Evolutionary conservation across 257 asterid genomes (phyloP).

Genomic region (Solanum medicagineum): DNA sequence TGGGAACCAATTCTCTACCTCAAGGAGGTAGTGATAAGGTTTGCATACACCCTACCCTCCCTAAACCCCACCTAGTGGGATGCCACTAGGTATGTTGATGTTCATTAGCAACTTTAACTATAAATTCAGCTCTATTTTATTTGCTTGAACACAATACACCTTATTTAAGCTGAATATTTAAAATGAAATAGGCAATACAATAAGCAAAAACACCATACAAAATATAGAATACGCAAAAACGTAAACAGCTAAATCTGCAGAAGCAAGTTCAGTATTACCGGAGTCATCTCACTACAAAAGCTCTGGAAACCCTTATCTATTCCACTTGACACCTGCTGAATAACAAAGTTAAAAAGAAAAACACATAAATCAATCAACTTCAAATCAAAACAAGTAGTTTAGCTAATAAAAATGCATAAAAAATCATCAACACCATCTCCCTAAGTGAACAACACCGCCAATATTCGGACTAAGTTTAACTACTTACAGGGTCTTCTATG

Average conservation of each 20-base stretch:
- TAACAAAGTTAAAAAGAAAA: neutral
- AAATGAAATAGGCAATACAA: neutral
- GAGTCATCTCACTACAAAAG: conserved; percentile 52
- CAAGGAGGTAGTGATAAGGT: too few relatives aligned
- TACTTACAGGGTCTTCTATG: conserved; percentile 26
- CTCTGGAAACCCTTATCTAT: conserved; percentile 36
- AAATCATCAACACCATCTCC: neutral
- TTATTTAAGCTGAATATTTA: neutral
- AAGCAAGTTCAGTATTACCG: conserved; percentile 21
- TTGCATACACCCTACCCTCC: too few relatives aligned
- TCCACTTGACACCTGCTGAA: conserved; percentile 32
- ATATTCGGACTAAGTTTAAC: neutral
- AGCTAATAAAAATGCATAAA: neutral
- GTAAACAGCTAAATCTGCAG: neutral
- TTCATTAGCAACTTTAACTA: neutral
- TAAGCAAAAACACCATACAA: neutral
- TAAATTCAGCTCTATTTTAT: neutral
- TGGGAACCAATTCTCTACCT: too few relatives aligned
- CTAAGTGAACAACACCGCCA: neutral
- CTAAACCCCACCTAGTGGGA: too few relatives aligned
- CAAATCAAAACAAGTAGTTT: neutral
- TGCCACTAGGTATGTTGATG: too few relatives aligned
- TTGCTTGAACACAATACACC: neutral
- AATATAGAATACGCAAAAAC: neutral
- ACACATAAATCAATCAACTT: neutral